Evolutionary conservation across 169 alveolate species (phyloP).

Genomic region (Cryptosporidium bovis): DNA sequence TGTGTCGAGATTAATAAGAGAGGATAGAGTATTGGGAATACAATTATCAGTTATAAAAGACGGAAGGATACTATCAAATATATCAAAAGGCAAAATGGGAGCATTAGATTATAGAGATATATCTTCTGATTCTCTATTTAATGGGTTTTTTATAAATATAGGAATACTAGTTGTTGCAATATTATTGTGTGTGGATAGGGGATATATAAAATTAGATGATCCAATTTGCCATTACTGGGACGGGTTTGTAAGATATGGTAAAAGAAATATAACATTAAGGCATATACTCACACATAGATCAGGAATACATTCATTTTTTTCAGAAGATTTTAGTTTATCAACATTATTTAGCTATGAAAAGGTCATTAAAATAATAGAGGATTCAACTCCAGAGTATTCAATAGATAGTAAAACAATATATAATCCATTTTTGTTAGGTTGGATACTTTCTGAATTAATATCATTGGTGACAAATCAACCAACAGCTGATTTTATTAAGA

Average conservation of each 20-base stretch:
- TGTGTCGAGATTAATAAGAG: not conserved
- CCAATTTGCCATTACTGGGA: constrained; percentile 81
- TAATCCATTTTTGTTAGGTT: constrained; percentile 48
- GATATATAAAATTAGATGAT: constrained; percentile 75
- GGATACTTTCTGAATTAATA: constrained; percentile 57
- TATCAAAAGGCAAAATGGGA: constrained; percentile 79
- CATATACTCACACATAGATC: constrained; percentile 78
- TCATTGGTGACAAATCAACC: constrained; percentile 47
- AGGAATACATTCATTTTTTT: constrained; percentile 77
- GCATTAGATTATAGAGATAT: constrained; percentile 16
- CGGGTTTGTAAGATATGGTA: constrained; percentile 79
- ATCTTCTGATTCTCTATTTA: constrained; percentile 21
- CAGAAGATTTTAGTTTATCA: constrained; percentile 76
- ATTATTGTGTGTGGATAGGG: constrained; percentile 77
- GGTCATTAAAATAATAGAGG: constrained; percentile 77
- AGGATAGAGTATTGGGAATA: constrained; percentile 75
- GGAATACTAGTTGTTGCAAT: constrained; percentile 79
- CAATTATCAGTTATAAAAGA: constrained; percentile 78
- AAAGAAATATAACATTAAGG: constrained; percentile 77
- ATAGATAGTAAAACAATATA: constrained; percentile 15
- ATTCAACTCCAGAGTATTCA: constrained; percentile 59
- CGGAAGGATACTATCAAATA: constrained; percentile 73
- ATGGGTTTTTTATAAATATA: constrained; percentile 40
- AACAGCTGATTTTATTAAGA: constrained; percentile 24
- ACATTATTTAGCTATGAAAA: constrained; percentile 70